Percentiles rank a stretch among this genome's conserved stretches.
phyloP scores from a whole-genome alignment of 208 protist species.

The Cochliopodium minus region DNA sequence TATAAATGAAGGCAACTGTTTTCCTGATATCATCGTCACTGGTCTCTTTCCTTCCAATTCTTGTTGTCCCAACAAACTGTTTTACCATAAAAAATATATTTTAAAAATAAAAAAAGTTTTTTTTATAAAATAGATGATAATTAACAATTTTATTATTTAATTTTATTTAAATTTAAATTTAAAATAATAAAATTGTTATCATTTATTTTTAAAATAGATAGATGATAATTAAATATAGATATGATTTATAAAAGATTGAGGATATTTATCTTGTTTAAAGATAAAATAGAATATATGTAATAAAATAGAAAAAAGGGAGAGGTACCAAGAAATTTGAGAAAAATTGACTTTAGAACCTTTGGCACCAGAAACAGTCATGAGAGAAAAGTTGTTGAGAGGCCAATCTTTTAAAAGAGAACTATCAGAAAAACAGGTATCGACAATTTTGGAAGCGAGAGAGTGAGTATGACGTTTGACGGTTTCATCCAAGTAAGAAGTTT shows the following conservation, averaged over 20 bases:
- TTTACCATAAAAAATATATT: background rate
- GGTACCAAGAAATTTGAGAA: conserved; percentile 91
- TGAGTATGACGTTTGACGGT: too few relatives aligned
- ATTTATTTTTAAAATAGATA: too few relatives aligned
- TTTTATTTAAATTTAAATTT: too few relatives aligned
- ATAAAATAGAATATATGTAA: background rate
- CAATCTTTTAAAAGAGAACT: conserved; percentile 77
- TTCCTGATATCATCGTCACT: conserved; percentile 78
- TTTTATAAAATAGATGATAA: too few relatives aligned
- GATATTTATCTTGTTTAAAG: too few relatives aligned
- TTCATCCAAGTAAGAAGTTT: too few relatives aligned
- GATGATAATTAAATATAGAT: too few relatives aligned
- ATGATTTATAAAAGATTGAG: too few relatives aligned
- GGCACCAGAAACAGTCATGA: conserved; percentile 95
- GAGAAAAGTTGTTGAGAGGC: conserved; percentile 84
- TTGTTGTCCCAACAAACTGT: conserved; percentile 84
- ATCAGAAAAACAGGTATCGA: too few relatives aligned
- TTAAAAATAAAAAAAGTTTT: background rate
- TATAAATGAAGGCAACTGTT: conserved; percentile 79
- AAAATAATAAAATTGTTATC: too few relatives aligned
- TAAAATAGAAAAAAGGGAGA: conserved; percentile 28
- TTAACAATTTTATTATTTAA: too few relatives aligned
- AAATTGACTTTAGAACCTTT: conserved; percentile 94
- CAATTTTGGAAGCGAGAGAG: too few relatives aligned
- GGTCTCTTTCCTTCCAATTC: conserved; percentile 92